Percentiles rank a stretch among this genome's conserved stretches.
Conservation (phyloP, 2,329 filamentous ascomycete genomes). For the Aspergillus felis region DNA sequence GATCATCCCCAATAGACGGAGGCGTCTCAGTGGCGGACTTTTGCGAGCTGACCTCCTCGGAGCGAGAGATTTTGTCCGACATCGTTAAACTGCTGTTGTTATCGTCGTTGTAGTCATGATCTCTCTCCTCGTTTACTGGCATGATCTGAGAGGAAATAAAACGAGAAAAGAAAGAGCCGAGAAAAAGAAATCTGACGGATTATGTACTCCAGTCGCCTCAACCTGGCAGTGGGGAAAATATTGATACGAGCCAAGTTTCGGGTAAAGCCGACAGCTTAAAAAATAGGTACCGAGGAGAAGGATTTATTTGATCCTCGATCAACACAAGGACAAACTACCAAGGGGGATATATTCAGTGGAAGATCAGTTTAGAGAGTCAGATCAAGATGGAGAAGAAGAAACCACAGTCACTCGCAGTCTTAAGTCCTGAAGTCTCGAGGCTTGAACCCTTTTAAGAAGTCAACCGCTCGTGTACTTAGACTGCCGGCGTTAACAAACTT, state of each 20-base stretch:
- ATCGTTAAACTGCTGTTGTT: background rate
- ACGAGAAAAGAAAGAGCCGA: background rate
- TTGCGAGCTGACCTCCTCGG: slow-evolving; percentile 1
- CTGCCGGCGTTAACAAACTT: background rate
- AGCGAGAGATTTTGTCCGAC: slow-evolving; percentile 5
- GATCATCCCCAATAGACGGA: slow-evolving; percentile 1
- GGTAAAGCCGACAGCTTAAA: background rate
- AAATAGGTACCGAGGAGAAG: background rate
- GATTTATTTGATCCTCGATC: background rate
- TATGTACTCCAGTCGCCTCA: background rate
- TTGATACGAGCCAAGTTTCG: background rate
- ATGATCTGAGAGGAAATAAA: background rate
- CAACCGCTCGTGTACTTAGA: background rate
- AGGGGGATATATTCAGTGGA: background rate
- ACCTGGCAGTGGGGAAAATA: background rate
- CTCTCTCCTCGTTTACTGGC: background rate
- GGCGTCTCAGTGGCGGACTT: slow-evolving; percentile 5
- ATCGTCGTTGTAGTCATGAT: background rate
- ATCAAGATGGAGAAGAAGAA: background rate
- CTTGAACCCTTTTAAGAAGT: background rate
- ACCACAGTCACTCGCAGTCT: background rate
- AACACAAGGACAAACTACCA: background rate
- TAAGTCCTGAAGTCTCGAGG: background rate
- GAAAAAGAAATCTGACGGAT: background rate
- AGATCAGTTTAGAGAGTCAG: background rate